Percentiles rank a stretch among this genome's conserved stretches.
Evolutionary conservation across 768 basidiomycete species (phyloP).

Genomic region (Phanerochaete carnosa): DNA sequence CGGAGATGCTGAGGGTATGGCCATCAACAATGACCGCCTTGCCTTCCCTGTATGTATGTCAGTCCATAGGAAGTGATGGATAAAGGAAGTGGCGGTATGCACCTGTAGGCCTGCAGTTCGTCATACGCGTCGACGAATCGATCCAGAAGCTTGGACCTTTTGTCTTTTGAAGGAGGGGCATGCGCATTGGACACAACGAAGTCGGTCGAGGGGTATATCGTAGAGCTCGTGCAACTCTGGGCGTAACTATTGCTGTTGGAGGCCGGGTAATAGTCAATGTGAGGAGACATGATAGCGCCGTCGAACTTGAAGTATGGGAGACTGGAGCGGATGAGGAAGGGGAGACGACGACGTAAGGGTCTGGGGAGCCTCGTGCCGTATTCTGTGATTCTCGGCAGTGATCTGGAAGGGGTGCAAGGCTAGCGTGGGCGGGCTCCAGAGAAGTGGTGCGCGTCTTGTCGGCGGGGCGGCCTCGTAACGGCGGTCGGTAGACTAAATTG

Average conservation of each 20-base stretch:
- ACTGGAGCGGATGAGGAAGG: no score
- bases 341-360: no score
- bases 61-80: not conserved
- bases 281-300: constrained; percentile 12
- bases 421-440: no score
- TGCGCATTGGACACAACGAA: not conserved
- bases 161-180: not conserved
- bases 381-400: no score
- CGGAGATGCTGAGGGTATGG: constrained; percentile 67
- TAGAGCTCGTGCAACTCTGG: constrained; percentile 9
- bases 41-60: constrained; percentile 46
- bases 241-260: not conserved
- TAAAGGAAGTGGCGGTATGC: constrained; percentile 17
- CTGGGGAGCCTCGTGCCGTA: no score
- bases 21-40: constrained; percentile 65
- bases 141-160: constrained; percentile 37
- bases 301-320: no score
- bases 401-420: no score
- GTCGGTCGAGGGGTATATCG: not conserved
- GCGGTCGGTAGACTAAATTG: no score
- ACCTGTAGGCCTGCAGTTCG: constrained; percentile 69
- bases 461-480: no score
- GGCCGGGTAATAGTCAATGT: not conserved
- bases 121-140: constrained; percentile 56
- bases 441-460: no score